phyloP scores from a whole-genome alignment of 2,329 filamentous ascomycete genomes.

The Alternaria ethzedia region DNA sequence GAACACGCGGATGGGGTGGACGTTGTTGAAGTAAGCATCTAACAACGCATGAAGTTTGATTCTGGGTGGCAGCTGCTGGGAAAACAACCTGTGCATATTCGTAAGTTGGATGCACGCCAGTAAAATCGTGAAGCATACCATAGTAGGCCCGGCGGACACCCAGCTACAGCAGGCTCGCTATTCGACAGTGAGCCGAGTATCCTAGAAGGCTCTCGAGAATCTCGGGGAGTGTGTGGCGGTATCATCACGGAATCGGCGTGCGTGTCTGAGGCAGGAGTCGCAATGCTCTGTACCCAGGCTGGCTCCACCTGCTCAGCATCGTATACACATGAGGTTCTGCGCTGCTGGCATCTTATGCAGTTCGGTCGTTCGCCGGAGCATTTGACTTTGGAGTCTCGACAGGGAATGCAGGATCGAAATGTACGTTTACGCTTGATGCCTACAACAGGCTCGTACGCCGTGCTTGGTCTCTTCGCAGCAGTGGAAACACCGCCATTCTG shows the following conservation, averaged over 20 bases:
- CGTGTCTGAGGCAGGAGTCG: constrained; percentile 17
- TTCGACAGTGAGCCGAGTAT: constrained; percentile 4
- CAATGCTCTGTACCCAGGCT: constrained; percentile 40
- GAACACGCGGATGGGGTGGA: constrained; percentile 36
- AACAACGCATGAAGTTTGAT: constrained; percentile 33
- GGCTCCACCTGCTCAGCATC: constrained; percentile 40
- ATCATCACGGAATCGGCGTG: constrained; percentile 14
- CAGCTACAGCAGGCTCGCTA: constrained; percentile 14
- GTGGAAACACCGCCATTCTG: constrained; percentile 28
- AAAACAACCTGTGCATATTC: constrained; percentile 26
- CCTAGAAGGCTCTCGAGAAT: constrained; percentile 15
- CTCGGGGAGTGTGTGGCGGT: constrained; percentile 22
- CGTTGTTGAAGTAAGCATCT: constrained; percentile 42
- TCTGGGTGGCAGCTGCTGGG: constrained; percentile 30
- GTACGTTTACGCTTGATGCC: constrained; percentile 43
- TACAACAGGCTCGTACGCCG: constrained; percentile 25
- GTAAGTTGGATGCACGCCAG: background rate
- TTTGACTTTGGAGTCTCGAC: constrained; percentile 41
- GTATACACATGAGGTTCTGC: constrained; percentile 31
- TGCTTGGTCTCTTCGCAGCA: constrained; percentile 20
- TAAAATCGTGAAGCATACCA: constrained; percentile 20
- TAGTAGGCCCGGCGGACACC: constrained; percentile 29
- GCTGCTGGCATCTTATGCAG: constrained; percentile 37
- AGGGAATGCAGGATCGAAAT: constrained; percentile 39
- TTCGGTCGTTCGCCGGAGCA: constrained; percentile 41